phyloP scores from a whole-genome alignment of 306 rosid species.

The Cicer cuneatum region DNA sequence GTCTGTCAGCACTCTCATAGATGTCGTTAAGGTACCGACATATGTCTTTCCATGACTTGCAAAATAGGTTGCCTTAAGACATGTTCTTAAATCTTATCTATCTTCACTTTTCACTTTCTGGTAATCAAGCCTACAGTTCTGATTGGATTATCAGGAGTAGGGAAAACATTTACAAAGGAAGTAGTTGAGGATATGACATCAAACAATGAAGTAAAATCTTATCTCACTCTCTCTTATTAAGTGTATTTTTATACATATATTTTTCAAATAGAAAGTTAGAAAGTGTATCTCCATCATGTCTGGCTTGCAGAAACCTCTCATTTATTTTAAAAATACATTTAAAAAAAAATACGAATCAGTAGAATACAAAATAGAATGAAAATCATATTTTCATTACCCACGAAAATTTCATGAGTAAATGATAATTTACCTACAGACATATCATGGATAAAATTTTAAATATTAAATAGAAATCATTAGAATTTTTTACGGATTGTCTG shows the following conservation, averaged over 20 bases:
- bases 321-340: too few species aligned
- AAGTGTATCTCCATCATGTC: constrained; percentile 37
- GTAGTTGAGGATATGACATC: constrained; percentile 73
- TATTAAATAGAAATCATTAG: too few species aligned
- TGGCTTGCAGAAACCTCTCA: constrained; percentile 78
- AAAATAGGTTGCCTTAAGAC: constrained; percentile 8
- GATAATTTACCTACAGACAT: too few species aligned
- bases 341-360: too few species aligned
- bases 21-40: constrained; percentile 75
- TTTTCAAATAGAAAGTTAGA: neutral
- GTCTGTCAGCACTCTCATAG: constrained; percentile 67
- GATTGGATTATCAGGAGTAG: constrained; percentile 90
- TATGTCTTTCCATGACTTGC: constrained; percentile 13
- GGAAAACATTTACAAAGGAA: constrained; percentile 84
- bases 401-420: too few species aligned
- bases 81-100: constrained; percentile 2
- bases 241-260: neutral
- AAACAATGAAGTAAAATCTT: constrained; percentile 63
- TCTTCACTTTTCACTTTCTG: constrained; percentile 42
- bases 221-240: constrained; percentile 21
- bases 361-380: too few species aligned
- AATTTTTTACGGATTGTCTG: too few species aligned
- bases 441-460: too few species aligned
- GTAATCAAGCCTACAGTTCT: constrained; percentile 84
- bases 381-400: too few species aligned